Conservation (phyloP, 2,329 filamentous ascomycete species). For the Aspergillus sp. region DNA sequence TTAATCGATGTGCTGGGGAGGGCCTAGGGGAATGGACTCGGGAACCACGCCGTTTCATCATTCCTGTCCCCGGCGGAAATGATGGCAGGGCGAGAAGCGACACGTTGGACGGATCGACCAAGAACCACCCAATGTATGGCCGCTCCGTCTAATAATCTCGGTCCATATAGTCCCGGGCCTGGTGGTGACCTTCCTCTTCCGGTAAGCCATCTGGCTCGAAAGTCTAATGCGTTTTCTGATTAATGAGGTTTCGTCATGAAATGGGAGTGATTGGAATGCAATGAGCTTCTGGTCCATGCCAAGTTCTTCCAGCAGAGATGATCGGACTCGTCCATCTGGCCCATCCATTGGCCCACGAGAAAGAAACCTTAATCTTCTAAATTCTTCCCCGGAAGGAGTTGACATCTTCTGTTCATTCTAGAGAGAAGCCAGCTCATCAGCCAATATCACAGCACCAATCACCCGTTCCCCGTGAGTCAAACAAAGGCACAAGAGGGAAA, state of each 20-base stretch:
- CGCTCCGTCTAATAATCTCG: not conserved
- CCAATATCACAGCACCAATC: not conserved
- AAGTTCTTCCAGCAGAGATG: not conserved
- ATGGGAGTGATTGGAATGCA: not conserved
- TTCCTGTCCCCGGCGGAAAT: conserved; percentile 1
- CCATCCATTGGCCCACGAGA: not conserved
- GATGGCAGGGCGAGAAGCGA: conserved; percentile 9
- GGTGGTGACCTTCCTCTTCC: conserved; percentile 2
- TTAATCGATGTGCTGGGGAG: no score
- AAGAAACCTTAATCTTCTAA: not conserved
- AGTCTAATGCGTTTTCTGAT: conserved; percentile 1
- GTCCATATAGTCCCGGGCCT: not conserved
- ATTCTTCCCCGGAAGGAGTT: not conserved
- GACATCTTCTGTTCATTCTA: not conserved
- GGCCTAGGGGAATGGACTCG: no score
- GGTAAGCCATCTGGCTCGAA: conserved; percentile 1
- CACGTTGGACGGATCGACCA: conserved; percentile 11
- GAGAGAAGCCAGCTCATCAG: not conserved
- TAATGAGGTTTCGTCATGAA: no score
- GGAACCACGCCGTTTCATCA: conserved; percentile 13
- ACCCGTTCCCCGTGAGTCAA: not conserved
- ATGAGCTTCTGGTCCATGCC: not conserved
- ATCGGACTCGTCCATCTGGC: not conserved
- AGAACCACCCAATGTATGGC: not conserved
- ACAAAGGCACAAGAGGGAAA: not conserved